Evolutionary conservation across 2,329 filamentous ascomycete genomes (phyloP), one percentile per base, ranked within the genome.

Genomic region (Hypoxylon sp.): DNA sequence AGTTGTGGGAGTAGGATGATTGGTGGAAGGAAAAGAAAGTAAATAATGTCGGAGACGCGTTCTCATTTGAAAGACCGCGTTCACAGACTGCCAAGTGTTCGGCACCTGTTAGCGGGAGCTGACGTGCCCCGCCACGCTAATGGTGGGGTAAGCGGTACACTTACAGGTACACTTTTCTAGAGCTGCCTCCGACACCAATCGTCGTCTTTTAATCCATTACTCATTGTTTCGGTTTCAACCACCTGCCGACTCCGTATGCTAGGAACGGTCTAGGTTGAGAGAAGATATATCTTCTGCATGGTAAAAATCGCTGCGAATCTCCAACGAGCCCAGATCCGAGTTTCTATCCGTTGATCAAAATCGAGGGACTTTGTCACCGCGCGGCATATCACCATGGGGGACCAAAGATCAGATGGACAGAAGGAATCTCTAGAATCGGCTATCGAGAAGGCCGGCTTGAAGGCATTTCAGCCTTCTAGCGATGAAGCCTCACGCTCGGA

Each of bases 401-500:
- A 48, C 14, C 58, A 32, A 50, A 57, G 32, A 56, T 51, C 16
- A 57, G 24, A 70, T 70, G 65, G 68, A 69, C 62, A 32, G 61
- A 52, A 74, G 53, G 73, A 70, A 28, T 60, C 80, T 20, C 71
- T 81, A 6, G 73, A 77, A 33, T 75, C 75, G 3, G 73, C 80
- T 40, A 69, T 78, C 26, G 75, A 80, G 62, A 70, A 68, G n/a
- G 73, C 78, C 12, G 84, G 81, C 3, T 82, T 77, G 26, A 82
- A 79, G 42, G 85, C 85, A 0, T 87, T 85, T 61, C 77, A 82
- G 52, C 84, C 85, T 1, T 77, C 75, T 3, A 68, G 72, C 9
- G 75, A 79, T 42, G 71, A 73, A 6, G 69, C 72, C 38, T 74
- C 72, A 7, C 78, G 78, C 44, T 72, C 63, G 7, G 69, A 78